These are phyloP conservation scores for Fusarium sp. DNA, from an alignment of 2,329 filamentous ascomycete species.

Conservation along the genomic window DNA sequence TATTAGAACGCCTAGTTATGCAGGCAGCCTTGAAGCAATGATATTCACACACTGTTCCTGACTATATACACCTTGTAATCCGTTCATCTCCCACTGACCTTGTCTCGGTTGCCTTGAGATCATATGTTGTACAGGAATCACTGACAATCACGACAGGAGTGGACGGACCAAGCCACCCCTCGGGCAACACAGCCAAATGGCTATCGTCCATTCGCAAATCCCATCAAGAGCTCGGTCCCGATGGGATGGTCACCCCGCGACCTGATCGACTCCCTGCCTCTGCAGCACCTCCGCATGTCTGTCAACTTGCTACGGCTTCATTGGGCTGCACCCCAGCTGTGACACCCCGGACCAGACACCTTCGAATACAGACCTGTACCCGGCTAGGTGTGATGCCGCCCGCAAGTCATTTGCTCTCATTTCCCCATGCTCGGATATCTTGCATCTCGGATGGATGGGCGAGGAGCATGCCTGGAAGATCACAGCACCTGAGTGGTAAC, in stretches of 20 bases:
- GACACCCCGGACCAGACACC: conserved; percentile 28
- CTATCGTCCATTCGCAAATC: background rate
- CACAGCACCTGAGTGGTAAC: conserved; percentile 18
- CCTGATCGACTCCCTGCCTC: conserved; percentile 23
- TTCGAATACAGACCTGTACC: conserved; percentile 11
- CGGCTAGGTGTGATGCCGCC: conserved; percentile 7
- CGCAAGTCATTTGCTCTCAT: conserved; percentile 18
- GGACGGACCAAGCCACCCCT: background rate
- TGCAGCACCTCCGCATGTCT: conserved; percentile 28
- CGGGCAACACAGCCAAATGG: background rate
- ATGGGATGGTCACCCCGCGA: conserved; percentile 25
- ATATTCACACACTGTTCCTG: background rate
- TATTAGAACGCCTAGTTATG: background rate
- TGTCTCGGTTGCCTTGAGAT: background rate
- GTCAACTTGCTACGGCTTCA: conserved; percentile 24
- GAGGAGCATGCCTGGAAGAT: conserved; percentile 6
- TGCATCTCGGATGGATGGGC: conserved; percentile 17
- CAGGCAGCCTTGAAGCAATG: background rate
- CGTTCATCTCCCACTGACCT: background rate
- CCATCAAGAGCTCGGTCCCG: conserved; percentile 17
- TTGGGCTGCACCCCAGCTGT: conserved; percentile 34
- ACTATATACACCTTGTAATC: background rate
- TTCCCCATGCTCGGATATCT: background rate
- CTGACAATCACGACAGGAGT: background rate
- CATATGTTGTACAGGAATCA: background rate